Evolutionary conservation across 441 rosid genomes (phyloP), one percentile per base, ranked within the genome.

Genomic region (Corymbia calophylla): DNA sequence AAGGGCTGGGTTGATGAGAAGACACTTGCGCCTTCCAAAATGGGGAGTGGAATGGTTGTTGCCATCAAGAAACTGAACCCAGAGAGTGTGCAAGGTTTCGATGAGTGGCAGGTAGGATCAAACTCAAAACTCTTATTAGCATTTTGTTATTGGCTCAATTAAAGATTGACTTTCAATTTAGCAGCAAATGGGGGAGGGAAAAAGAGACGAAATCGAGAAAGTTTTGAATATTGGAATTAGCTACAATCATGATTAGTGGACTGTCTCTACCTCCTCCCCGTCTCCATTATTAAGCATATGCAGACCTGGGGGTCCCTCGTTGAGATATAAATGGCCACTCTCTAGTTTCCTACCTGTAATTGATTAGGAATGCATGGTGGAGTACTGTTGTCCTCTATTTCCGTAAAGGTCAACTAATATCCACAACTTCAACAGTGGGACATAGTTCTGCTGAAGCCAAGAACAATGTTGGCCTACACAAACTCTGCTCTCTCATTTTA

Each of bases 1-100:
- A 93, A 93, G 91, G 95, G 96, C 58, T 95, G 96, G 95, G 81
- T 95, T 25, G 95, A 95, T 87, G 90, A 88, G 16, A 95, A 90
- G 91, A 91, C 94, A 60, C 88, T 93, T 9, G 88, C 91, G 44
- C 96, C 96, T 39, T 93, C 95, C 53, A 94, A 90, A 89, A 64
- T 86, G 87, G 96, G 95, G 73, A 88, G 87, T 29, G 96, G 95
- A 81, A 91, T 92, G 89, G 86, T 86, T 86, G 95, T 94, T 80
- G 96, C 96, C 53, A 92, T 95, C 82, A 95, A 95, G 90, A 92
- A 93, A 92, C 89, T 95, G 91, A 95, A 93, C 89, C 66, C 93
- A 1, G 95, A 92, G 68, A 93, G 95, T 55, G 90, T 90, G 90
- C 95, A 94, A 93, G 96, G 96, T 7, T 93, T 93, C 68, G 90